These are phyloP conservation scores for Blumeriella jaapii DNA, from an alignment of 2,329 filamentous ascomycete genomes.

Conservation along the genomic window DNA sequence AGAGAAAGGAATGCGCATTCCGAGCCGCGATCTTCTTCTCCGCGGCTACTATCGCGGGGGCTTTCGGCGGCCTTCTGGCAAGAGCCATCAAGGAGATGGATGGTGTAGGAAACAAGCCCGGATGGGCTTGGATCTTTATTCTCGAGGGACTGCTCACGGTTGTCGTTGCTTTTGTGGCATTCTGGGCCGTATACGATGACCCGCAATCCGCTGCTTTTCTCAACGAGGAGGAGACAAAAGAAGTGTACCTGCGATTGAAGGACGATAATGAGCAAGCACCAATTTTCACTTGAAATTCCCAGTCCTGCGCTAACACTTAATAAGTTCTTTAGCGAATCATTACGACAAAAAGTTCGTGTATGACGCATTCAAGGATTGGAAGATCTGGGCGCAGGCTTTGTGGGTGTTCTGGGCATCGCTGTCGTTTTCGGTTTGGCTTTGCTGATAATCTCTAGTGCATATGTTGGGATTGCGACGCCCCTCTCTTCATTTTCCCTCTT, in stretches of 20 bases:
- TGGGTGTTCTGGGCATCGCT: no score
- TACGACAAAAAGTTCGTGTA: constrained; percentile 15
- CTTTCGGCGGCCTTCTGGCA: constrained; percentile 36
- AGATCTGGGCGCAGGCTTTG: constrained; percentile 27
- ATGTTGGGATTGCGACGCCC: constrained; percentile 49
- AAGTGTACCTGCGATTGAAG: constrained; percentile 10
- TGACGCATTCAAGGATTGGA: constrained; percentile 34
- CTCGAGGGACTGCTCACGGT: constrained; percentile 25
- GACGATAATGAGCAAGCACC: neutral
- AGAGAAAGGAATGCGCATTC: constrained; percentile 4
- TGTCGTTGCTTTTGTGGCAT: constrained; percentile 27
- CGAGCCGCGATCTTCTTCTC: constrained; percentile 26
- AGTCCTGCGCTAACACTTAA: neutral
- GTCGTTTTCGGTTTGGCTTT: no score
- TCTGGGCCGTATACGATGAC: constrained; percentile 38
- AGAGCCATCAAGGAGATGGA: constrained; percentile 35
- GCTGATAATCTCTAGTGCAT: constrained; percentile 21
- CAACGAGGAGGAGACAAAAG: constrained; percentile 27
- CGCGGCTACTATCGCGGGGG: constrained; percentile 30
- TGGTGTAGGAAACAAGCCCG: constrained; percentile 31
- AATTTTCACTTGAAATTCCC: neutral
- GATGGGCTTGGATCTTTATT: constrained; percentile 34
- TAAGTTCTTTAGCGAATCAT: constrained; percentile 3
- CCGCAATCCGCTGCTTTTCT: constrained; percentile 33
- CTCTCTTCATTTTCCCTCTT: constrained; percentile 31